Base-by-base conservation (phyloP, 192 early-diverging fungal genomes). In the Coemansia sp. region DNA sequence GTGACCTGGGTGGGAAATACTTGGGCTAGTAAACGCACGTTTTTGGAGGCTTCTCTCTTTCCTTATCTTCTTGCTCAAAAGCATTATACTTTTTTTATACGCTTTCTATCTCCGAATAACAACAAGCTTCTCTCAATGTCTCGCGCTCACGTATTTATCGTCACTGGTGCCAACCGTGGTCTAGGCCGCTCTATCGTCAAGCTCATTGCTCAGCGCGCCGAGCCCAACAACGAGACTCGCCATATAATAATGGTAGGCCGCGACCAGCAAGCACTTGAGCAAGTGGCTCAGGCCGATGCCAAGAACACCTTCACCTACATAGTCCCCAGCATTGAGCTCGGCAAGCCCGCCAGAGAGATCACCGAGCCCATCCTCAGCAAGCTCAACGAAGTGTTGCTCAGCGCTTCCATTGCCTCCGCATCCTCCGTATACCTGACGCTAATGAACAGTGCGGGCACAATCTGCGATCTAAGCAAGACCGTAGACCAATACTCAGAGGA, bases 381-480 rank as follows among this genome's bases (percentile, higher is more conserved):
- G 34, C 36, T 72, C 0, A 15, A n/a, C 8, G 38, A 57, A 22
- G 58, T 70, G 1, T 57, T 64, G n/a, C 31, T 49, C 29, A 67
- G 33, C 43, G 12, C 29, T 1, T 8, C 29, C 15, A 6, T 10
- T 1, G 27, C 20, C 75, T 29, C 40, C 29, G 38, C 65, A 76
- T 40, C 68, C 75, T 22, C 80, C 70, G 40, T 77, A 77, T 9
- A 68, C 71, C 22, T 84, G 52, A 73, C 74, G 18, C 83, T 96
- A 62, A 73, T 96, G 74, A 91, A 95, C 76, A 92, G 90, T 73
- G 92, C 92, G 2, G 93, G 93, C 18, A 87, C 92, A 0, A 69
- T 91, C 4, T 89, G 94, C 33, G 87, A 90, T 61, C 79, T 97
- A 20, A 76, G 82, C 68, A 89, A 88, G 41, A 83, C 76, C 0